These are phyloP conservation scores for Debaryomyces subglobosus DNA, from an alignment of 1,139 yeast species.

Conservation along the genomic window DNA sequence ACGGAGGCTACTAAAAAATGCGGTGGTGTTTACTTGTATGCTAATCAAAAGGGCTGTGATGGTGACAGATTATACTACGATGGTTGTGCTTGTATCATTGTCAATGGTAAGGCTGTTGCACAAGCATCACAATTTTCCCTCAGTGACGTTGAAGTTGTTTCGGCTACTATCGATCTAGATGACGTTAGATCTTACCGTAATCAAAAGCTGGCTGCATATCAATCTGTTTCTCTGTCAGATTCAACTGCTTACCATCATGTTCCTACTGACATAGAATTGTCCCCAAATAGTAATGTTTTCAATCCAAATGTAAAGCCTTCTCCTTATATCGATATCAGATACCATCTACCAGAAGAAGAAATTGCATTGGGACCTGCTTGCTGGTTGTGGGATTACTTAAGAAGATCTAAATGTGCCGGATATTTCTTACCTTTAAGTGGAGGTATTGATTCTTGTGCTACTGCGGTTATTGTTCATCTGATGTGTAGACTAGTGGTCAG, in stretches of 20 bases:
- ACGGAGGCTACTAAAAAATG: constrained; percentile 92
- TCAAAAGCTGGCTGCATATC: constrained; percentile 77
- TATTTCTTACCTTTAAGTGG: constrained; percentile 93
- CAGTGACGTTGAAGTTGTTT: constrained; percentile 87
- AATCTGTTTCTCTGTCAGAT: constrained; percentile 55
- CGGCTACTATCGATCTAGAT: constrained; percentile 92
- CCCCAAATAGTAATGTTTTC: constrained; percentile 59
- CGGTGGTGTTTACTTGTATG: constrained; percentile 91
- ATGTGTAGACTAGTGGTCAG: constrained; percentile 86
- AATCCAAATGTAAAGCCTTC: constrained; percentile 72
- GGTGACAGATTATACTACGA: constrained; percentile 97
- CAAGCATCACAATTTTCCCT: constrained; percentile 91
- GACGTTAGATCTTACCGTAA: constrained; percentile 85
- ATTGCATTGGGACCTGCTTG: constrained; percentile 98
- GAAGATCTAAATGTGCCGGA: constrained; percentile 90
- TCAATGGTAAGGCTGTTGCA: constrained; percentile 88
- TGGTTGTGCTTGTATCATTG: constrained; percentile 93
- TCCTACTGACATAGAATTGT: constrained; percentile 60
- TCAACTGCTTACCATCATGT: constrained; percentile 60
- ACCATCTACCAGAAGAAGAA: constrained; percentile 90
- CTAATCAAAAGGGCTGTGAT: constrained; percentile 97
- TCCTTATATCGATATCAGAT: constrained; percentile 48
- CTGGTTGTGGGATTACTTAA: constrained; percentile 97
- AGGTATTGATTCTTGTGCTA: constrained; percentile 97
- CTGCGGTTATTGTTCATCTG: constrained; percentile 89